Base-by-base conservation (phyloP, 495 filamentous ascomycete genomes). In the Penicillium pulvis region DNA sequence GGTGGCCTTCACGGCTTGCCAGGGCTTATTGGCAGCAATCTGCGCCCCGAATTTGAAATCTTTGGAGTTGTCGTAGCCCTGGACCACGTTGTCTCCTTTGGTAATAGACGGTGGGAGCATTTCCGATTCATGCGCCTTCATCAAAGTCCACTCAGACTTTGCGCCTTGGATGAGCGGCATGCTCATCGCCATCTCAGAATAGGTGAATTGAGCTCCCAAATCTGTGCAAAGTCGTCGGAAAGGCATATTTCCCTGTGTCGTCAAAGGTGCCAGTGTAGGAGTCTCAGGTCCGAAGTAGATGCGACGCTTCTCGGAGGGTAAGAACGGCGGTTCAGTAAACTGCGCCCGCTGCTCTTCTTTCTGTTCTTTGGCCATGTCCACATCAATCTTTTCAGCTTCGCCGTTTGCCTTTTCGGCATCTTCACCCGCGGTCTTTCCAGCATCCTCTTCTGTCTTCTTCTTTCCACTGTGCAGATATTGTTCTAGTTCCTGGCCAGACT, bases 141-240 rank as follows among this genome's bases (percentile, higher is more conserved):
- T 84, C 61, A 98, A 75, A 17, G 94, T 92, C 94, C 94, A 98
- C 78, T 98, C 94, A 1, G 84, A 79, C 68, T 92, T 96, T 48
- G 87, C 81, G 10, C 94, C 94, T 71, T 97, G 92, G n/a, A 98
- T 80, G 50, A 98, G 74, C 12, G 92, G 91, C 63, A 96, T 72
- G 39, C 91, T 85, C 86, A 98, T 90, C 4, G 95, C 94, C 94
- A 98, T 98, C 68, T 98, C 94, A 0, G 94, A 98, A 77, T 97
- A 98, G 4, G 93, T 98, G 36, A 95, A 76, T 61, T 96, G 90
- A 19, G 94, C 93, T 23, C 94, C 95, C 19, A 97, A 83, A 51
- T 89, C 86, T 0, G 87, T 85, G 65, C 94, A 98, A n/a, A 98
- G 84, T 51, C 95, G 84, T 45, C 94, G 89, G 78, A 97, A 98